Evolutionary conservation across 2,329 filamentous ascomycete species (phyloP), one percentile per base, ranked within the genome.

Genomic region (Aphanocladium album): DNA sequence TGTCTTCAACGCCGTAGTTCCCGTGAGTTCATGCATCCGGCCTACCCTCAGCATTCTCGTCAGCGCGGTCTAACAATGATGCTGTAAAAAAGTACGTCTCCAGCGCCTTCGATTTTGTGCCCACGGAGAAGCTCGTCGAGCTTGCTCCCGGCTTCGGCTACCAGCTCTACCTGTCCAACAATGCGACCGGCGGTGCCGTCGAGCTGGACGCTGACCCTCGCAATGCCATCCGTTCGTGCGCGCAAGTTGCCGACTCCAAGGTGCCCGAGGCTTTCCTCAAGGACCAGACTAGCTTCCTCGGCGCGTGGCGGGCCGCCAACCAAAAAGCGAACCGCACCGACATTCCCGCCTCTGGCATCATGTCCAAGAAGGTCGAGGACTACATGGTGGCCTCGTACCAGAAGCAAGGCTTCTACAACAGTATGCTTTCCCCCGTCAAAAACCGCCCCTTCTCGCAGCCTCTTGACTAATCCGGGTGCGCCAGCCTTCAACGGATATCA

Each of bases 391-490:
- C 43, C 14, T 55, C 60, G 16, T 62, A 59, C 30, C 19, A 62
- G 60, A 62, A 62, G 55, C 60, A 62, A 23, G 55, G 55, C 5
- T 59, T 55, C 33, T 62, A 59, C 23, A 62, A 59, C 43, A 59
- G 60, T 51, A 51, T 46, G 39, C 46, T 47, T 71, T 19, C 2
- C 21, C 23, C 14, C 1, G 5, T 33, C 21, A 11, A 3, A n/a
- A 7, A 1, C 1, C 30, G 5, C 11, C 23, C 16, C 2, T 33
- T 35, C 16, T 14, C n/a, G 27, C 7, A 25, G 41, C 7, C 16
- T 19, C 16, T 30, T 33, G 25, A 30, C 25, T 27, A 39, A 27
- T 30, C 30, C 30, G 30, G 30, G 5, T 30, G 9, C 5, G 9
- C 5, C 37, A 58, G 60, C 55, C 6, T 62, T 53, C 55, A 59